phyloP scores from a whole-genome alignment of 495 filamentous ascomycete species.

The Neurospora sp. region DNA sequence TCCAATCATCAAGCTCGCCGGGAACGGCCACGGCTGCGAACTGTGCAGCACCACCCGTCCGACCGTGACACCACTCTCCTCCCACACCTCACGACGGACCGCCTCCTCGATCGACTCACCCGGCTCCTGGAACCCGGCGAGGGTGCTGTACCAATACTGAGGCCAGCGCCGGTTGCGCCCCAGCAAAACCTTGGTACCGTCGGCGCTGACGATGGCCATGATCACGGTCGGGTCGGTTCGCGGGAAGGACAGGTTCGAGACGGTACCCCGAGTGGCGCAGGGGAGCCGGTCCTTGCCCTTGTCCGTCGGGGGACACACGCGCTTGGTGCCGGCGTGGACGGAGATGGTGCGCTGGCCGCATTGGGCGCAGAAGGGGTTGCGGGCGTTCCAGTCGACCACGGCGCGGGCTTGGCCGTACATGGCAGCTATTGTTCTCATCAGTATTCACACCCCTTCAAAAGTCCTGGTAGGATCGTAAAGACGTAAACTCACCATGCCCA shows the following conservation, averaged over 20 bases:
- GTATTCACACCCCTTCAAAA: not conserved
- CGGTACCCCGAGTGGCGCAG: constrained; percentile 65
- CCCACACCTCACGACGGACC: constrained; percentile 90
- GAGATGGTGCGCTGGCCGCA: constrained; percentile 81
- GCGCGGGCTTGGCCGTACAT: constrained; percentile 86
- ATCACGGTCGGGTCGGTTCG: constrained; percentile 95
- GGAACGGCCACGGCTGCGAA: constrained; percentile 65
- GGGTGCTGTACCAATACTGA: constrained; percentile 72
- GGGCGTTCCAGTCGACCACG: constrained; percentile 88
- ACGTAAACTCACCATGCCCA: constrained; percentile 27
- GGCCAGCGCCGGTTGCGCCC: constrained; percentile 82
- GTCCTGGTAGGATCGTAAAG: not conserved
- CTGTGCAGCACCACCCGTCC: constrained; percentile 86
- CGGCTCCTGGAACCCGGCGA: constrained; percentile 92
- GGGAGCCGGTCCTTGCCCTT: constrained; percentile 46
- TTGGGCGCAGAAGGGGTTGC: constrained; percentile 83
- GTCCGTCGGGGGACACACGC: constrained; percentile 78
- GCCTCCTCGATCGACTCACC: constrained; percentile 93
- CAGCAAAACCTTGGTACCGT: constrained; percentile 67
- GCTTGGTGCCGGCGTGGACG: constrained; percentile 82
- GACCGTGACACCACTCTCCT: constrained; percentile 77
- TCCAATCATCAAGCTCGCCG: constrained; percentile 88
- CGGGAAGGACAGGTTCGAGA: constrained; percentile 83
- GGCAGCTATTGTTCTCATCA: constrained; percentile 46
- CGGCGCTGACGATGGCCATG: constrained; percentile 74